Evolutionary conservation across 768 basidiomycete species (phyloP), one percentile per base, ranked within the genome.

Genomic region (Xerocomus potaroensis): DNA sequence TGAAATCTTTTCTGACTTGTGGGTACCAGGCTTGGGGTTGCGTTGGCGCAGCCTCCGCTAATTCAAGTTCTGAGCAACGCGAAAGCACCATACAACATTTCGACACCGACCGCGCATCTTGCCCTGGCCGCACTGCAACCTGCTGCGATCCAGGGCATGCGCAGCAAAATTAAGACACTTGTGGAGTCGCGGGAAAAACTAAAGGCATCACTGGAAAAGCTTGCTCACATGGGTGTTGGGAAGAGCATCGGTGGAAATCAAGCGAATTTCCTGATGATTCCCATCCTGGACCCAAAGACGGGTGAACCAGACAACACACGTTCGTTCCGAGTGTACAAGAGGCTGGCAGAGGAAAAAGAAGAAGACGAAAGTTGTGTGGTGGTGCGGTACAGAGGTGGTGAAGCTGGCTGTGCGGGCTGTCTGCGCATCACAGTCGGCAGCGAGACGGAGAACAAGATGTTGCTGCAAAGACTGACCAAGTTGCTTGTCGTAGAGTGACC

Each of bases 1-100:
- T n/a, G 36, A 16, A 6, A 16, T 1, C 24, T 36, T 32, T 11
- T 21, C 41, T 47, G 8, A 48, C 26, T 8, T 18, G 23, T 21
- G 36, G 41, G 41, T 26, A 24, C 7, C 60, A 96, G 92, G 38
- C 74, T 99, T 22, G 96, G 96, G 0, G 80, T 94, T 37, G 91
- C 91, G 0, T 70, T 97, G 45, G 90, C 92, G 5, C 87, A 93
- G 49, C 92, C 92, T 0, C 83, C 90, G 0, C 71, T 99, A 11
- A 87, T 97, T 36, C 94, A 92, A 57, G 76, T 97, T 51, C 80
- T 98, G 43, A 79, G 82, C 49, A 98, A 98, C 65, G 88, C 94
- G 22, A 99, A 99, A 65, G 96, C 95, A 1, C 96, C 96, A 0
- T 99, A 98, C 73, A 97, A 96, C 66, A 82, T 99, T 55, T 94